Evolutionary conservation across 2,329 filamentous ascomycete species (phyloP).

Genomic region (Graphilbum ipis-grandicollis): DNA sequence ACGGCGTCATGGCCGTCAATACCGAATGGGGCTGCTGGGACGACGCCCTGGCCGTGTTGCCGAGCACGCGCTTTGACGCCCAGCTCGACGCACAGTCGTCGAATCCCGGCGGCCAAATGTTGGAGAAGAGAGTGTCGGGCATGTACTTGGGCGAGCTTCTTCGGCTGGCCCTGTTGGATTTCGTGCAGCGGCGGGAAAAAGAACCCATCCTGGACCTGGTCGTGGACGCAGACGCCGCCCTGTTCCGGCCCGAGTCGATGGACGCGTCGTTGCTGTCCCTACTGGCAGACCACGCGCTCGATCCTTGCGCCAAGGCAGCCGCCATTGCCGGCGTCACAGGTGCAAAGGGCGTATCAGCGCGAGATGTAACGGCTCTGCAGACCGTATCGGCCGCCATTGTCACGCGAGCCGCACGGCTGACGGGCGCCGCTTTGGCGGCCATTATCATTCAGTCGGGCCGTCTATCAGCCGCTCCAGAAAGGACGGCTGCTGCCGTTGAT

Average conservation of each 20-base stretch:
- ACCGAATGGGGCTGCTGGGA: constrained; percentile 98
- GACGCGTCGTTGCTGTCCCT: constrained; percentile 3
- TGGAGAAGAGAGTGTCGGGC: constrained; percentile 95
- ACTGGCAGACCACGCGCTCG: background rate
- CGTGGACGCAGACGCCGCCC: background rate
- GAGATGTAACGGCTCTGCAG: constrained; percentile 71
- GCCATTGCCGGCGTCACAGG: background rate
- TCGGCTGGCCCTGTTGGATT: no score
- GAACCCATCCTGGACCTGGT: constrained; percentile 42
- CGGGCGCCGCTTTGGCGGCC: constrained; percentile 72
- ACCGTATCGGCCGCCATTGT: constrained; percentile 66
- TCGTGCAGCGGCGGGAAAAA: no score
- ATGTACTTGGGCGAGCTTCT: constrained; percentile 96
- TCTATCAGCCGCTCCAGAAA: background rate
- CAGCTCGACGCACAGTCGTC: constrained; percentile 61
- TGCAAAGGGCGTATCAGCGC: background rate
- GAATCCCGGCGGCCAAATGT: constrained; percentile 92
- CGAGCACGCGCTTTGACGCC: constrained; percentile 66
- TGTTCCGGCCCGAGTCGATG: background rate
- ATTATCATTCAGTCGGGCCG: constrained; percentile 67
- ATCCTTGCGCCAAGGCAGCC: no score
- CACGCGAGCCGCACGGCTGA: constrained; percentile 73
- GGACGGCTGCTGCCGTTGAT: no score
- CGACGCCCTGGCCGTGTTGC: constrained; percentile 73
- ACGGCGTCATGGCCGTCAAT: constrained; percentile 91